Base-by-base conservation (phyloP, 192 early-diverging fungal genomes). In the Backusella parvicylindrica region DNA sequence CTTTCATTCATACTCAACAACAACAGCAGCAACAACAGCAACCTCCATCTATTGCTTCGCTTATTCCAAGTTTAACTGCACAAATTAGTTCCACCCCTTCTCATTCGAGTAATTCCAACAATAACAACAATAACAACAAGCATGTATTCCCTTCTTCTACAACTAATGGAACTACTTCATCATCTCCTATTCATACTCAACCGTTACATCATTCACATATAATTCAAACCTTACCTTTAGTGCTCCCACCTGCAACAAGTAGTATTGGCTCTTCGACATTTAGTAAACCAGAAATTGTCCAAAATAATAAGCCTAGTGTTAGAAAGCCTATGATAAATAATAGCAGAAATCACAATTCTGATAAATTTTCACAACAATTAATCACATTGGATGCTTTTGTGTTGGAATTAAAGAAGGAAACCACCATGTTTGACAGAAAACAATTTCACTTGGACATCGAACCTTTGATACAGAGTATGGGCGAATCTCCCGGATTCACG, bases 321-420 rank as follows among this genome's bases (percentile, higher is more conserved):
- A 60, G 53, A 60, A 60, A 60, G 28, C 37, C 28, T 49, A 71
- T 41, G 13, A 31, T 50, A 28, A 35, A 66, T 32, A 26, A 50
- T 13, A 26, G 21, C 30, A 33, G 40, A 15, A 16, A 66, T 23
- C 43, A 68, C 38, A 28, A 41, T 64, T 7, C 21, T 49, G 41
- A 70, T 41, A 70, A 28, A 28, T 70, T 30, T 47, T 41, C 30
- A 21, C 38, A 30, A 12, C 38, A 31, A 23, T 2, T 70, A 1
- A 63, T 79, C 16, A 74, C 78, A 36, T 41, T 74, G 3, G 66
- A 70, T 23, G 47, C 47, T 18, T 79, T 79, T 68, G 78, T 79
- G 0, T 30, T 49, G 32, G 30, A 43, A 23, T 36, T 79, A 13
- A 69, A 67, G 21, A 68, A 79, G 75, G 64, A 70, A 35, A 49